Base-by-base conservation (phyloP, 2,329 filamentous ascomycete genomes). In the Hypoxylon sp. region DNA sequence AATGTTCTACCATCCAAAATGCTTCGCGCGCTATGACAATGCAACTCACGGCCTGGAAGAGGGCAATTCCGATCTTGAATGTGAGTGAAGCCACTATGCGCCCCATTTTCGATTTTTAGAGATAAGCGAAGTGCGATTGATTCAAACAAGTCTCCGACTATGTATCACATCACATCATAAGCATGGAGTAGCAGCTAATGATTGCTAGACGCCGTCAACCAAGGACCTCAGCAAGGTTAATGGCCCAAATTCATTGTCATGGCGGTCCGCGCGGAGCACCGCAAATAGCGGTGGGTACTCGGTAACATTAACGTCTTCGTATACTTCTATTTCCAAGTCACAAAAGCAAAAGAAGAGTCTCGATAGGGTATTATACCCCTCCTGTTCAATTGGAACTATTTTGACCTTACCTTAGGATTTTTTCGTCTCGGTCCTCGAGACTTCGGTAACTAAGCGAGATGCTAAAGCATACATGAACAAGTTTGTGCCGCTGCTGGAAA, bases 361-460 rank as follows among this genome's bases (percentile, higher is more conserved):
- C 59, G 84, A 87, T 67, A 81, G 85, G 74, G 85, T 86, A 80
- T 64, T 74, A 17, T 11, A 22, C 13, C n/a, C 50, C 48, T n/a
- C 5, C 42, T 39, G 3, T 29, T 29, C 65, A 72, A 26, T 44
- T n/a, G 52, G 33, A 26, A n/a, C 35, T 29, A 10, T 59, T 33
- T 63, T 73, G 33, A 70, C 48, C 74, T 59, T 19, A 4, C 39
- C 6, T 37, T 71, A 94, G 91, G 93, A 97, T 77, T 92, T 97
- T 75, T 91, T 97, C 74, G 86, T 97, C 33, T 94, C 94, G 14
- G 88, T 98, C 3, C 85, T 99, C 33, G 93, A 93, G 75, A 94
- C 94, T 17, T 94, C 94, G 10, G 92, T 94, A 5, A 98, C 95
- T 0, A 97, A 94, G 80, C 90, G 96, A 74, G 96, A 99, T 82